Base-by-base conservation (phyloP, 2,329 filamentous ascomycete species). In the Xylaria sp. region DNA sequence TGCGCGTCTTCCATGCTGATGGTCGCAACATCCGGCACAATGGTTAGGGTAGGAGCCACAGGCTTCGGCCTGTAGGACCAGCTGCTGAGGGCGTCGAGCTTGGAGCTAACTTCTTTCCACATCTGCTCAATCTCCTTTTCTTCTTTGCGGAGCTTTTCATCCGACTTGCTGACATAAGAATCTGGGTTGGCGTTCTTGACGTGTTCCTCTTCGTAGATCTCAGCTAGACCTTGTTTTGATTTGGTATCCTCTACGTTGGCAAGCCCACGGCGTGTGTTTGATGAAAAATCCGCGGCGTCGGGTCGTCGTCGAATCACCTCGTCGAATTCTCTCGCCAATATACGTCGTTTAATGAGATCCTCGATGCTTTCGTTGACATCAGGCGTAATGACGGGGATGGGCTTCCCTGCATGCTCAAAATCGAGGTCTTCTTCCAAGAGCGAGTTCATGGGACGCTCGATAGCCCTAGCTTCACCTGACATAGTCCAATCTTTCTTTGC, bases 21-120 rank as follows among this genome's bases (percentile, higher is more conserved):
- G 3, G 93, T 93, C n/a, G 94, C 93, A 3, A 96, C 93, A 80
- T 98, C 95, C 30, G 93, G 88, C 39, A 98, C 91, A 64, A 98
- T 92, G 51, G 93, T 94, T 70, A 99, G 88, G 54, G 89, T 88
- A n/a, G 93, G 89, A 60, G 91, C 91, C 1, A 91, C 87, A 11
- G 93, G 90, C 82, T 94, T 97, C 62, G 96, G 96, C 80, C 93
- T 94, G 87, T 97, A 98, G 82, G 98, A 92, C 90, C 93, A 97
- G 79, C 92, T 97, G 80, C 90, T 94, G 71, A 99, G 89, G 30
- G 93, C 89, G 80, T 99, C 96, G 64, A 99, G 89, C 70, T 93
- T 92, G 54, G 87, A 88, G 76, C 88, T 90, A 61, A 98, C 86
- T 42, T 92, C 91, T 73, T 89, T 92, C 94, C 96, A 99, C 75